Evolutionary conservation across 2,329 filamentous ascomycete species (phyloP).

Genomic region (Ceratocystis harringtonii): DNA sequence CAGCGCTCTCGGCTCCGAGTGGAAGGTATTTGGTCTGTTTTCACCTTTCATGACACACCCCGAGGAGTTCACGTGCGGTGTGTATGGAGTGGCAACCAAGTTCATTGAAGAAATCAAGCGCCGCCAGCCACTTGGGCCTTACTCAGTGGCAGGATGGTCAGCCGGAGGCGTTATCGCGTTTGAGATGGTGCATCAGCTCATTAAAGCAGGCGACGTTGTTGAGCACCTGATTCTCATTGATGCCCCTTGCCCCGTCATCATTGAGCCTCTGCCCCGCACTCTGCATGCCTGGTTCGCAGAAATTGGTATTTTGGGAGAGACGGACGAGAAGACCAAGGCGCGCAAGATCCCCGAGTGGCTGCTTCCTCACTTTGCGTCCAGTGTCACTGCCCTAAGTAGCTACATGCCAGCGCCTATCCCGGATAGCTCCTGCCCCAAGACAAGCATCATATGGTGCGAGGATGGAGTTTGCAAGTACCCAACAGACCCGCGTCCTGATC

Average conservation of each 20-base stretch:
- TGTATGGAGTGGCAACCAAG: constrained; percentile 39
- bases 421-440: constrained; percentile 41
- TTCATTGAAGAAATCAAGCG: constrained; percentile 49
- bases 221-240: constrained; percentile 51
- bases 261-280: constrained; percentile 47
- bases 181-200: constrained; percentile 47
- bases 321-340: constrained; percentile 29
- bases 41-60: constrained; percentile 50
- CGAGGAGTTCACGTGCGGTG: constrained; percentile 39
- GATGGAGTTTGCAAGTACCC: constrained; percentile 57
- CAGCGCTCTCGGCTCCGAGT: constrained; percentile 27
- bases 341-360: constrained; percentile 53
- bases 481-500: constrained; percentile 48
- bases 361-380: constrained; percentile 55
- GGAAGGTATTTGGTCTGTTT: constrained; percentile 40
- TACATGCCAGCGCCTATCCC: constrained; percentile 53
- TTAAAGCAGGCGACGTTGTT: constrained; percentile 40
- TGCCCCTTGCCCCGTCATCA: constrained; percentile 48
- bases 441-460: constrained; percentile 54
- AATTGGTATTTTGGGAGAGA: constrained; percentile 54
- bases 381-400: constrained; percentile 51
- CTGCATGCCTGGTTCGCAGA: constrained; percentile 59
- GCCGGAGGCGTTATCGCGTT: constrained; percentile 60
- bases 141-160: constrained; percentile 59
- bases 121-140: constrained; percentile 53